A percentile compares a stretch with the other conserved stretches of the same genome.
phyloP scores from a whole-genome alignment of 768 basidiomycete species.

The Psilocybe sp. region DNA sequence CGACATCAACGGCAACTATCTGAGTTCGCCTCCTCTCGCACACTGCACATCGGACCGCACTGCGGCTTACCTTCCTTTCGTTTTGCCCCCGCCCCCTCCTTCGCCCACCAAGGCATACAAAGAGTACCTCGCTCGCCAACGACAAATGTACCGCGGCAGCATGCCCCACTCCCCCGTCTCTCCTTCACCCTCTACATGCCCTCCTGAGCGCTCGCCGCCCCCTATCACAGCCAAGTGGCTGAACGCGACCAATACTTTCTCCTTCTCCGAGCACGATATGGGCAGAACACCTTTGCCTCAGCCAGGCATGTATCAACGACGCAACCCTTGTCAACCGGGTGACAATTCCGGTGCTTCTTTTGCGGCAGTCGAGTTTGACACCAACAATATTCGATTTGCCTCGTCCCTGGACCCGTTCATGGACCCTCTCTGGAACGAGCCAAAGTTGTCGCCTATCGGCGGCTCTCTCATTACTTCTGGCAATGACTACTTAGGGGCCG shows the following conservation, averaged over 20 bases:
- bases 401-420: constrained; percentile 12
- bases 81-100: constrained; percentile 12
- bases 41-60: constrained; percentile 8
- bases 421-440: constrained; percentile 21
- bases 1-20: too few relatives aligned
- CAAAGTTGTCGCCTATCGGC: constrained; percentile 22
- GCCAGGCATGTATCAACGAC: not conserved
- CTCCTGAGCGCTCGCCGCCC: not conserved
- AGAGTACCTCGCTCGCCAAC: constrained; percentile 7
- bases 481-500: too few relatives aligned
- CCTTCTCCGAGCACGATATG: too few relatives aligned
- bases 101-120: constrained; percentile 17
- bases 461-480: constrained; percentile 11
- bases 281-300: not conserved
- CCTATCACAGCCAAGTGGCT: not conserved
- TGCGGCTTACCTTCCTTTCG: constrained; percentile 6
- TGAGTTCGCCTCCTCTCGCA: not conserved
- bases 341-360: not conserved
- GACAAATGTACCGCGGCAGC: constrained; percentile 1
- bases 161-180: constrained; percentile 11
- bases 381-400: constrained; percentile 21
- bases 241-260: too few relatives aligned
- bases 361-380: constrained; percentile 12
- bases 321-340: not conserved
- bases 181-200: constrained; percentile 11